phyloP scores from a whole-genome alignment of 768 basidiomycete genomes.

The Mycena metata region DNA sequence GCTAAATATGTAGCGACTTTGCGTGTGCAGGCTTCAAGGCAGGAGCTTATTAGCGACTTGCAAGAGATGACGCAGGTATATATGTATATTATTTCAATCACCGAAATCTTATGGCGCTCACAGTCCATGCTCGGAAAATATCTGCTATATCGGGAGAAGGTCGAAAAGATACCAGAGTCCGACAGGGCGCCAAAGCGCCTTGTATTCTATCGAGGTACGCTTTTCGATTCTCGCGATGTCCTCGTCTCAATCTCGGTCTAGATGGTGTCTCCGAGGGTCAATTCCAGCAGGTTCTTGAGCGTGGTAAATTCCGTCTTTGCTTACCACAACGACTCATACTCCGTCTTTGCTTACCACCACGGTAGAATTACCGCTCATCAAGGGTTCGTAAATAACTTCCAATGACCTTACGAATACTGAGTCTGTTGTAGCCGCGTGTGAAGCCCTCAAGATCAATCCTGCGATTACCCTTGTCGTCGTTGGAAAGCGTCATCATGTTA shows the following conservation, averaged over 20 bases:
- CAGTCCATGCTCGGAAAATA: constrained; percentile 70
- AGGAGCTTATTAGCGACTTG: constrained; percentile 84
- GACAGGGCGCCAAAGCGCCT: constrained; percentile 70
- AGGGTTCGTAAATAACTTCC: constrained; percentile 54
- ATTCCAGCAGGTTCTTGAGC: constrained; percentile 66
- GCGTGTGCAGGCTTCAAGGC: constrained; percentile 70
- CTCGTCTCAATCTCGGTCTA: constrained; percentile 42
- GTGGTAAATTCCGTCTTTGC: constrained; percentile 61
- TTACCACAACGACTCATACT: too few species aligned
- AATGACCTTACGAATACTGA: constrained; percentile 36
- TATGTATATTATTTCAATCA: constrained; percentile 52
- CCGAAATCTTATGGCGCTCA: constrained; percentile 52
- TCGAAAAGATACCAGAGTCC: constrained; percentile 68
- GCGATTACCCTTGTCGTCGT: constrained; percentile 85
- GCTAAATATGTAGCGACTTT: constrained; percentile 81
- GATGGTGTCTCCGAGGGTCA: constrained; percentile 71
- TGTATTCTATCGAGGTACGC: constrained; percentile 79
- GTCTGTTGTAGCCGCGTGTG: constrained; percentile 69
- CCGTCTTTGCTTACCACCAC: background rate
- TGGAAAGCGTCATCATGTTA: constrained; percentile 81
- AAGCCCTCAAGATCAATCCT: constrained; percentile 66
- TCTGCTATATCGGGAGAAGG: constrained; percentile 62
- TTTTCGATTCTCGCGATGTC: constrained; percentile 22
- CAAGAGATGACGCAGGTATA: constrained; percentile 66
- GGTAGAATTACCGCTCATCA: constrained; percentile 70